Conservation (phyloP, 768 basidiomycete species). For the Lactarius pseudohatsudake region DNA sequence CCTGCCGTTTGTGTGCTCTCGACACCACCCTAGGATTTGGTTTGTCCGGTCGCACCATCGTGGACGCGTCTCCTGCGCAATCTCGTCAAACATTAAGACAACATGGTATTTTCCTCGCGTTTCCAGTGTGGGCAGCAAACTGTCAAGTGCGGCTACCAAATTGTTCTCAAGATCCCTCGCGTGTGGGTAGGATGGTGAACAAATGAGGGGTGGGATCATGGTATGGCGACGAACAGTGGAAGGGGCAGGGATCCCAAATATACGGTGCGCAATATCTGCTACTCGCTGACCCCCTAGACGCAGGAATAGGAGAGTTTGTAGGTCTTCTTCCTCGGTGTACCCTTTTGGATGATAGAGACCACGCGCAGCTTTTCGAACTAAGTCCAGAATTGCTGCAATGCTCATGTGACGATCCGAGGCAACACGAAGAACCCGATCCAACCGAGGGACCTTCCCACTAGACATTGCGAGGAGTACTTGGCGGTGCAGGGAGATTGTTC, state of each 20-base stretch:
- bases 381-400: background rate
- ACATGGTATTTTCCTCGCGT: too few species aligned
- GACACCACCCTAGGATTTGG: too few species aligned
- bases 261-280: background rate
- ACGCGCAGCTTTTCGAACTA: background rate
- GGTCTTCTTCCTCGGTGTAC: constrained; percentile 5
- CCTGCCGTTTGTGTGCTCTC: too few species aligned
- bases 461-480: constrained; percentile 7
- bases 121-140: too few species aligned
- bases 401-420: background rate
- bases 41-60: too few species aligned
- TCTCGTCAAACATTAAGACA: too few species aligned
- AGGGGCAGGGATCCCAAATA: background rate
- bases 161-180: too few species aligned
- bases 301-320: background rate
- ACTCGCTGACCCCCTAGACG: background rate
- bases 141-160: too few species aligned
- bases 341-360: constrained; percentile 13
- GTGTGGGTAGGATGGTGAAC: too few species aligned
- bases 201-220: too few species aligned
- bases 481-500: background rate
- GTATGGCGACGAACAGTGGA: too few species aligned
- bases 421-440: background rate
- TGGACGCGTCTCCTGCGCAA: too few species aligned
- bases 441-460: background rate